Evolutionary conservation across 768 basidiomycete species (phyloP), one percentile per base, ranked within the genome.

Genomic region (Dictyophora rubrovolvata): DNA sequence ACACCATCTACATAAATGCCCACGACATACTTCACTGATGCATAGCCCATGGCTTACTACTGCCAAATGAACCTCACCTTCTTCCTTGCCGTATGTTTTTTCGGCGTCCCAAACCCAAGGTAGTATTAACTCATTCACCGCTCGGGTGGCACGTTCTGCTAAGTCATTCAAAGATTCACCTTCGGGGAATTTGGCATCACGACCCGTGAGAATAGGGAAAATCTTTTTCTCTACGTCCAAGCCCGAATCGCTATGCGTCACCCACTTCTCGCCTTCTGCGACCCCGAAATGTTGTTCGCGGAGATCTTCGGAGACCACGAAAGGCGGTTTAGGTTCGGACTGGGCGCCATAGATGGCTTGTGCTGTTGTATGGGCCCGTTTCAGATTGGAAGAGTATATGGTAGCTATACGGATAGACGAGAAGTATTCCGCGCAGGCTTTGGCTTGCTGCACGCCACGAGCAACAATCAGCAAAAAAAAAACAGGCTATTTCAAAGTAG

Each of bases 21-120:
- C 2, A 59, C 7, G 23, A 28, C 49, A n/a, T 42, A 64, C 48
- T 36, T 85, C 82, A 23, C 71, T 72, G 49, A 90, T 85, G 68
- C 83, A 84, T 20, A 87, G 64, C 0, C 89, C 87, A 68, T 92
- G 89, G 69, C 87, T 88, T 51, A 89, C 82, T 42, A 90, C 64
- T 1, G 81, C 86, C 22, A 89, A 67, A 61, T 84, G 85, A 7
- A 76, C 65, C 59, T 60, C 69, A 36, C 73, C 71, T n/a, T 71
- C 68, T 11, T 46, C 48, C 34, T 56, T 56, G 14, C 55, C 55
- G 23, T 48, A 56, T 6, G 18, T 52, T 56, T 71, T 71, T 20
- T 71, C 71, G 0, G 74, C 75, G 20, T 74, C 65, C 67, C 69
- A 62, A n/a, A 88, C 69, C 63, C 84, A 77, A 3, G 83, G 79